Evolutionary conservation across 2,329 filamentous ascomycete genomes (phyloP).

Genomic region (Ophiostoma tasmaniense): DNA sequence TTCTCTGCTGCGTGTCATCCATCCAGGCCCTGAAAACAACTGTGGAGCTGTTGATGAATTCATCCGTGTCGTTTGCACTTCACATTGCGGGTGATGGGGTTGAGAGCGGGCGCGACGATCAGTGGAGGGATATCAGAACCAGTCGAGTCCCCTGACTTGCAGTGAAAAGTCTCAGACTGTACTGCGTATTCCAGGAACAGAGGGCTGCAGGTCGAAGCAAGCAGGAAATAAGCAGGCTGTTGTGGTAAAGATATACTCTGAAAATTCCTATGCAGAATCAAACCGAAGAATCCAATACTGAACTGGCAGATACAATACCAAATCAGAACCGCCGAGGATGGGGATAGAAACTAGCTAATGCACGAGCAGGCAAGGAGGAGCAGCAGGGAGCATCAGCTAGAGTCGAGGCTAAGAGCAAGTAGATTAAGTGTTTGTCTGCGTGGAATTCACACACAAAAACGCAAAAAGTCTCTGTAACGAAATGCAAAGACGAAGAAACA

Average conservation of each 20-base stretch:
- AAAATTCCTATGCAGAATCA: too few relatives aligned
- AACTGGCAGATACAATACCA: neutral
- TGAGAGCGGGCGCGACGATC: neutral
- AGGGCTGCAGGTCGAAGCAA: neutral
- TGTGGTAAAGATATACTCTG: neutral
- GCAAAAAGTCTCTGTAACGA: too few relatives aligned
- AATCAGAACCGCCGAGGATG: neutral
- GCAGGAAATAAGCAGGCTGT: slow-evolving; percentile 1
- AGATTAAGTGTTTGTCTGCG: neutral
- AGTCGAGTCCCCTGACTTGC: too few relatives aligned
- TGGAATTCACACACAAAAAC: too few relatives aligned
- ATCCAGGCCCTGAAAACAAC: neutral
- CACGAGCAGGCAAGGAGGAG: neutral
- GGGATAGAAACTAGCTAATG: neutral
- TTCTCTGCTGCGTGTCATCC: too few relatives aligned
- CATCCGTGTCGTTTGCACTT: neutral
- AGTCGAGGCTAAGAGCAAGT: neutral
- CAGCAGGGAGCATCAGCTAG: neutral
- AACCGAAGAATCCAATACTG: too few relatives aligned
- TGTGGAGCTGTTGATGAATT: neutral
- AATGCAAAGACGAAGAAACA: neutral
- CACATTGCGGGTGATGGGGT: slow-evolving; percentile 1
- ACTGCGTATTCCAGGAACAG: neutral
- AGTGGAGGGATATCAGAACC: neutral
- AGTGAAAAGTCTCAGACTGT: too few relatives aligned